A percentile compares a stretch with the other conserved stretches of the same genome.
Evolutionary conservation across 2,329 filamentous ascomycete genomes (phyloP).

Genomic region (Colletotrichum nymphaeae): DNA sequence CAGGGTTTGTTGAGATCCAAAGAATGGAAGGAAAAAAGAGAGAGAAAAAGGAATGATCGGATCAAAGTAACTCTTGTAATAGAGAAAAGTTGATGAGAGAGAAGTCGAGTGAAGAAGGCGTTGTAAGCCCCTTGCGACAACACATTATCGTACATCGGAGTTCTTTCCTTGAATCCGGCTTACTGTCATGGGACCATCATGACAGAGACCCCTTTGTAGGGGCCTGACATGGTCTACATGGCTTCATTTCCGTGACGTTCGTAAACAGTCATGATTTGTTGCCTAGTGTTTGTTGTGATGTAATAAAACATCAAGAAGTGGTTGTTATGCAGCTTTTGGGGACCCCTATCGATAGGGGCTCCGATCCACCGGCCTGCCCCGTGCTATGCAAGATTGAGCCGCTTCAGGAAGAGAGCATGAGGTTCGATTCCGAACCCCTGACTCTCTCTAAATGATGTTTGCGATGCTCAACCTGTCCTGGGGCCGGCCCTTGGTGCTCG

Average conservation of each 20-base stretch:
- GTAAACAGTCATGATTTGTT: conserved; percentile 28
- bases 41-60: background rate
- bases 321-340: background rate
- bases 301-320: background rate
- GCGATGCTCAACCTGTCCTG: conserved; percentile 55
- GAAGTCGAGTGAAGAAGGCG: background rate
- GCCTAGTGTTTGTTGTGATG: conserved; percentile 4
- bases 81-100: background rate
- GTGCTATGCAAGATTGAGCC: background rate
- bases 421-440: background rate
- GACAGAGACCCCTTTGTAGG: background rate
- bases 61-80: background rate
- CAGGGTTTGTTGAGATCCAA: background rate
- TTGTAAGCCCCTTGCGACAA: conserved; percentile 11
- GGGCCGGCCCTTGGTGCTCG: conserved; percentile 39
- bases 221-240: background rate
- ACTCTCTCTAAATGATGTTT: conserved; percentile 52
- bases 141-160: conserved; percentile 31
- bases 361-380: background rate
- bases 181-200: background rate
- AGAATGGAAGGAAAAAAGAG: background rate
- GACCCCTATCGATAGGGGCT: background rate
- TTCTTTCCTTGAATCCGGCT: background rate
- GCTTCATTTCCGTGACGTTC: conserved; percentile 25
- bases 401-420: background rate